Base-by-base conservation (phyloP, 805 yeast genomes). In the Candida montana region DNA sequence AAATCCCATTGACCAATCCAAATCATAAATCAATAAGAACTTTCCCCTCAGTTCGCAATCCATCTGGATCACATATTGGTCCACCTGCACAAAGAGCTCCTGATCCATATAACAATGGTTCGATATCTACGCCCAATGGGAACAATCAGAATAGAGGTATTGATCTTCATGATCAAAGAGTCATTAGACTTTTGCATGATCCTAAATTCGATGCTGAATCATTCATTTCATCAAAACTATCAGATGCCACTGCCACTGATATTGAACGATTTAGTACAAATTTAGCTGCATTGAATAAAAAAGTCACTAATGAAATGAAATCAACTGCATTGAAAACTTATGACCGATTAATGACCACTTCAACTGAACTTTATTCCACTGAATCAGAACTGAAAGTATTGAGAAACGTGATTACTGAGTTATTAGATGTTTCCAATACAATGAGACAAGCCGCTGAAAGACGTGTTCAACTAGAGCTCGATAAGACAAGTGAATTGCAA, bases 221-320 rank as follows among this genome's bases (percentile, higher is more conserved):
- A 2, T 79, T 69, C 52, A 72, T 79, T 4, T 67, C 69, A 11
- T 55, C 64, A 12, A 74, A 77, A 41, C 58, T 86, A 46, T 65
- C 77, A 10, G 74, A 77, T 47, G 86, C 88, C 1, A 75, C 83
- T 7, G 91, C 90, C 2, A 61, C 76, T 1, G 84, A 81, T 46
- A 82, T 86, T 27, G 89, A 84, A 51, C 77, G 75, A 41, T 83
- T 83, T 59, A 77, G 81, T 45, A 71, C 75, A 16, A 72, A 71
- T 39, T 63, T 85, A 48, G 53, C 61, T 2, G 64, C 68, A 31
- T 68, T 82, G 49, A 72, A 76, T 31, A 57, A 63, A 3, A 58
- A 71, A 33, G 74, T 83, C 31, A 74, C 74, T 16, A 64, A 65
- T 20, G 85, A 81, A 45, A 75, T 83, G 37, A 80, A 80, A 51